These are phyloP conservation scores for Salvia miltiorrhiza DNA, from an alignment of 257 asterid species.

Conservation along the genomic window DNA sequence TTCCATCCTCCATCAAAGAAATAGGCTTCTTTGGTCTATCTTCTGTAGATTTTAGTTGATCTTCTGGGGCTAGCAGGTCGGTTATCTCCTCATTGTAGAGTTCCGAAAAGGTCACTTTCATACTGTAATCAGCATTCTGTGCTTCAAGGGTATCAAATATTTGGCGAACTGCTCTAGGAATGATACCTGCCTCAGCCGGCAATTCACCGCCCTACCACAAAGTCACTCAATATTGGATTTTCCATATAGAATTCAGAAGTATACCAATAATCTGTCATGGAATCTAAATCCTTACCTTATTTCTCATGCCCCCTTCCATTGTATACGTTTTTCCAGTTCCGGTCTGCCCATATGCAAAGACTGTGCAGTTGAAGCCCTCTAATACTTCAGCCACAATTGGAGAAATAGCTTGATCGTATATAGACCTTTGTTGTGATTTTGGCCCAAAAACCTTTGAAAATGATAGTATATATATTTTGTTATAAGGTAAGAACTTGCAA, in stretches of 20 bases:
- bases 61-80: constrained; percentile 68
- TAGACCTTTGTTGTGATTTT: constrained; percentile 75
- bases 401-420: constrained; percentile 77
- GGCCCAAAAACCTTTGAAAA: constrained; percentile 69
- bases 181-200: constrained; percentile 80
- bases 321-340: constrained; percentile 84
- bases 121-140: constrained; percentile 69
- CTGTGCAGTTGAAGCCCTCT: constrained; percentile 82
- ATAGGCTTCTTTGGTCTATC: constrained; percentile 58
- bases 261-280: background rate
- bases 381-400: constrained; percentile 78
- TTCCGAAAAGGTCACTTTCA: constrained; percentile 84
- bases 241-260: background rate
- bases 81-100: constrained; percentile 81
- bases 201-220: constrained; percentile 69
- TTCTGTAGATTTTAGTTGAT: constrained; percentile 42
- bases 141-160: constrained; percentile 81
- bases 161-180: constrained; percentile 85
- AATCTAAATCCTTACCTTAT: constrained; percentile 41
- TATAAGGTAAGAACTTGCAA: background rate
- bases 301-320: constrained; percentile 84
- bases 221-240: constrained; percentile 3
- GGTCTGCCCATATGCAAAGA: constrained; percentile 83
- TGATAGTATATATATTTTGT: background rate
- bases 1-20: constrained; percentile 81